Conservation (phyloP, 352 stramenopile genomes). For the Pythium apleroticum region DNA sequence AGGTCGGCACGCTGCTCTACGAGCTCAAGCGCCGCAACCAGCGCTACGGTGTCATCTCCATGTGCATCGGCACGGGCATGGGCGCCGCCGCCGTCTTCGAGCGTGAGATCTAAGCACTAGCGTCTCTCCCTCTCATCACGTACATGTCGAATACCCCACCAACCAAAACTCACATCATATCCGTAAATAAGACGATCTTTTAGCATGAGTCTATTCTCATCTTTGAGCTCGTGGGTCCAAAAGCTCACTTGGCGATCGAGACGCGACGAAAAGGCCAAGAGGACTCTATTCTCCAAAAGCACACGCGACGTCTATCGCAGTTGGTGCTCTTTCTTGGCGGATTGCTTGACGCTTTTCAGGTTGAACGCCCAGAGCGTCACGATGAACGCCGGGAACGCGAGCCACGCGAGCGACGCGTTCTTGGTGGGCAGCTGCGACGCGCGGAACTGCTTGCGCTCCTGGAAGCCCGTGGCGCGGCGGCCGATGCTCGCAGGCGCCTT, state of each 20-base stretch:
- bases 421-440: slow-evolving; percentile 64
- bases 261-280: no score
- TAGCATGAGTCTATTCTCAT: not conserved
- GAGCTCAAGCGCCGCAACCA: slow-evolving; percentile 88
- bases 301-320: no score
- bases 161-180: not conserved
- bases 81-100: slow-evolving; percentile 92
- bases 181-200: not conserved
- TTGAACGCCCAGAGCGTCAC: slow-evolving; percentile 64
- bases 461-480: slow-evolving; percentile 54
- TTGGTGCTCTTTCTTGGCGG: slow-evolving; percentile 35
- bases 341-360: slow-evolving; percentile 51
- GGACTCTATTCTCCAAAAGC: no score
- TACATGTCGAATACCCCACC: not conserved
- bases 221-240: not conserved
- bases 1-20: slow-evolving; percentile 91
- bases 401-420: slow-evolving; percentile 53
- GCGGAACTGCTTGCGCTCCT: slow-evolving; percentile 70
- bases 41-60: slow-evolving; percentile 90
- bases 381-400: slow-evolving; percentile 58
- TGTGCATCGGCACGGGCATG: slow-evolving; percentile 96
- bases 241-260: no score
- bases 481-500: slow-evolving; percentile 57
- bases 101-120: slow-evolving; percentile 46
- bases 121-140: not conserved